Percentiles rank a stretch among this genome's conserved stretches.
These are phyloP conservation scores for Phylloporus sp. DNA, from an alignment of 1,284 basidiomycete genomes.

Conservation along the genomic window DNA sequence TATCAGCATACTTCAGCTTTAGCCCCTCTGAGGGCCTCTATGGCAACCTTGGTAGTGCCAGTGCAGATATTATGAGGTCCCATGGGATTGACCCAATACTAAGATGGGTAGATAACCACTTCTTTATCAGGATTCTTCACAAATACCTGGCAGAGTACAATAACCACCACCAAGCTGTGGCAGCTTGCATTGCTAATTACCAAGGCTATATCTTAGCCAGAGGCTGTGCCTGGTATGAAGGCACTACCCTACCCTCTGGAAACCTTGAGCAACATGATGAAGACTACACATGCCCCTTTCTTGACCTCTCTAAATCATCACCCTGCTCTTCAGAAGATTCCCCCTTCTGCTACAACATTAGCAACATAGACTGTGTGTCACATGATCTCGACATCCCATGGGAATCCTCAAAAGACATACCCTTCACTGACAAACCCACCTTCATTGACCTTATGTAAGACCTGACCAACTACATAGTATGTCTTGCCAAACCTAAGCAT, in stretches of 20 bases:
- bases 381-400: slow-evolving; percentile 35
- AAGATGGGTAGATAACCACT: slow-evolving; percentile 48
- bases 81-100: slow-evolving; percentile 39
- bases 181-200: rapidly evolving
- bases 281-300: not conserved
- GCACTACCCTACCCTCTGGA: too few species aligned
- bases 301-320: not conserved
- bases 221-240: too few species aligned
- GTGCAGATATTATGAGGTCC: slow-evolving; percentile 31
- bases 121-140: slow-evolving; percentile 35
- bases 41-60: slow-evolving; percentile 35
- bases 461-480: not conserved
- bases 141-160: slow-evolving; percentile 16
- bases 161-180: not conserved
- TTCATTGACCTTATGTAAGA: not conserved
- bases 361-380: slow-evolving; percentile 36
- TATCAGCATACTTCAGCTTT: slow-evolving; percentile 34
- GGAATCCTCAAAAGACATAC: slow-evolving; percentile 24
- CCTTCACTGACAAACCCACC: slow-evolving; percentile 7
- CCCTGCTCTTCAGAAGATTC: not conserved
- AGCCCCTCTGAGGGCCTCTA: slow-evolving; percentile 36
- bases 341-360: slow-evolving; percentile 23
- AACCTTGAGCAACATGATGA: slow-evolving; percentile 1
- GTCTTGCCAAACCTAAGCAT: too few species aligned
- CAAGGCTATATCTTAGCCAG: too few species aligned